phyloP scores from a whole-genome alignment of 352 stramenopile species.

The Globisporangium recalcitrans region DNA sequence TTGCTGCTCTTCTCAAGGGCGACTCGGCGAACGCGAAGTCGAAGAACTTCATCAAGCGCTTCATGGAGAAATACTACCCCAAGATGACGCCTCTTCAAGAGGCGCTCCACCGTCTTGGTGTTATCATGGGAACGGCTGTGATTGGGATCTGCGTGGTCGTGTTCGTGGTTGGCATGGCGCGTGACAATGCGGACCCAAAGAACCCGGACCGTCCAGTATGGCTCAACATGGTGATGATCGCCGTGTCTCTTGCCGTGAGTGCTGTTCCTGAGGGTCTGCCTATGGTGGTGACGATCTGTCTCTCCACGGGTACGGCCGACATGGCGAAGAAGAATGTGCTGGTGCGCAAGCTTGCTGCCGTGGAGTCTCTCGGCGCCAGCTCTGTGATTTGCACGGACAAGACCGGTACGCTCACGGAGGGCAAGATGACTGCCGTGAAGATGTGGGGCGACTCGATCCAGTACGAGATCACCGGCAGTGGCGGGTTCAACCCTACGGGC shows the following conservation, averaged over 20 bases:
- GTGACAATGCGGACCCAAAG: slow-evolving; percentile 54
- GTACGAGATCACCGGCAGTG: slow-evolving; percentile 45
- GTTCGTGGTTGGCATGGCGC: slow-evolving; percentile 85
- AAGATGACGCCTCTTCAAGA: slow-evolving; percentile 89
- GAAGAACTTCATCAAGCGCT: slow-evolving; percentile 46
- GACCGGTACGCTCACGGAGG: slow-evolving; percentile 90
- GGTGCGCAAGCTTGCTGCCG: slow-evolving; percentile 76
- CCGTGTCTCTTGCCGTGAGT: slow-evolving; percentile 82
- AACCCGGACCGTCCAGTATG: slow-evolving; percentile 80
- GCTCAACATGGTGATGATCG: slow-evolving; percentile 94
- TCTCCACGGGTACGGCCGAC: slow-evolving; percentile 60
- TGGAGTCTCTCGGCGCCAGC: slow-evolving; percentile 83
- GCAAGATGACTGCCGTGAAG: slow-evolving; percentile 77
- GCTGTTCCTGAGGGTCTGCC: slow-evolving; percentile 71
- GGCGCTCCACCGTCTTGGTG: slow-evolving; percentile 91
- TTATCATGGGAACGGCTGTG: slow-evolving; percentile 86
- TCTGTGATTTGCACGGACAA: slow-evolving; percentile 93
- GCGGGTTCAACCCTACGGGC: slow-evolving; percentile 41
- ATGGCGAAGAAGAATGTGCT: slow-evolving; percentile 84
- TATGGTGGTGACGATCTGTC: slow-evolving; percentile 74
- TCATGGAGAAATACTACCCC: slow-evolving; percentile 58
- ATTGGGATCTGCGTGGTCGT: slow-evolving; percentile 91
- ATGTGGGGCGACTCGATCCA: slow-evolving; percentile 58
- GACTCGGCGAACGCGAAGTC: slow-evolving; percentile 29
- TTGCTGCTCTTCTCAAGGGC: slow-evolving; percentile 50